A percentile compares a stretch with the other conserved stretches of the same genome.
These are phyloP conservation scores for Aspergillus tamarii DNA, from an alignment of 2,329 filamentous ascomycete species.

Conservation along the genomic window DNA sequence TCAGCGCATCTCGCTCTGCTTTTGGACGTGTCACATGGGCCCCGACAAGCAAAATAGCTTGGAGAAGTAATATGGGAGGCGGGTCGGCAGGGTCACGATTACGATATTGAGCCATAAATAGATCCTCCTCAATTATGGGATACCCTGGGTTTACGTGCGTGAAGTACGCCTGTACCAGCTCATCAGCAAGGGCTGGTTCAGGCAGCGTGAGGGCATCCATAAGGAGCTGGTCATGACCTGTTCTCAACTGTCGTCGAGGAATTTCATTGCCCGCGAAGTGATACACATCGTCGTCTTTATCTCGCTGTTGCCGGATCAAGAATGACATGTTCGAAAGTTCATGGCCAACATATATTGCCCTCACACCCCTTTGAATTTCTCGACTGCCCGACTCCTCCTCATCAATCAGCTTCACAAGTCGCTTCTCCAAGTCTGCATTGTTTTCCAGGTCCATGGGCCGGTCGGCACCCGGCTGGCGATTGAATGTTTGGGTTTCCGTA, in stretches of 20 bases:
- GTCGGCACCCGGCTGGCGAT: constrained; percentile 31
- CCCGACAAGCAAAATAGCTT: constrained; percentile 56
- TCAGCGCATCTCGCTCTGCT: constrained; percentile 48
- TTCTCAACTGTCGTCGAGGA: constrained; percentile 45
- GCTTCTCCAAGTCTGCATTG: constrained; percentile 47
- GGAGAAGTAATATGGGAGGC: constrained; percentile 54
- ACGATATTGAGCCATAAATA: constrained; percentile 56
- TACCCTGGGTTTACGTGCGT: constrained; percentile 55
- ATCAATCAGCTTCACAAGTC: constrained; percentile 56
- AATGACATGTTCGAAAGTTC: constrained; percentile 61
- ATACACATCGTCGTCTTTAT: constrained; percentile 45
- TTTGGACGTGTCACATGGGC: constrained; percentile 52
- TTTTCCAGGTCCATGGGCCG: constrained; percentile 43
- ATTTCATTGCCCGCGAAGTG: constrained; percentile 51
- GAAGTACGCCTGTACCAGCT: constrained; percentile 57
- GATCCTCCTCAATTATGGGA: constrained; percentile 56
- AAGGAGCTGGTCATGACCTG: constrained; percentile 49
- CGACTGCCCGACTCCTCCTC: constrained; percentile 49
- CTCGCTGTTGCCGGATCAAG: constrained; percentile 55
- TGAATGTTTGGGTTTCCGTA: constrained; percentile 26
- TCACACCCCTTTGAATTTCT: constrained; percentile 53
- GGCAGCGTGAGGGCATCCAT: constrained; percentile 55
- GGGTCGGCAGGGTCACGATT: constrained; percentile 50
- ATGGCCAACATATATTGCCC: constrained; percentile 59
- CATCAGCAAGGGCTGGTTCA: constrained; percentile 52